Base-by-base conservation (phyloP, 192 early-diverging fungal species). In the Entrophospora sp. region DNA sequence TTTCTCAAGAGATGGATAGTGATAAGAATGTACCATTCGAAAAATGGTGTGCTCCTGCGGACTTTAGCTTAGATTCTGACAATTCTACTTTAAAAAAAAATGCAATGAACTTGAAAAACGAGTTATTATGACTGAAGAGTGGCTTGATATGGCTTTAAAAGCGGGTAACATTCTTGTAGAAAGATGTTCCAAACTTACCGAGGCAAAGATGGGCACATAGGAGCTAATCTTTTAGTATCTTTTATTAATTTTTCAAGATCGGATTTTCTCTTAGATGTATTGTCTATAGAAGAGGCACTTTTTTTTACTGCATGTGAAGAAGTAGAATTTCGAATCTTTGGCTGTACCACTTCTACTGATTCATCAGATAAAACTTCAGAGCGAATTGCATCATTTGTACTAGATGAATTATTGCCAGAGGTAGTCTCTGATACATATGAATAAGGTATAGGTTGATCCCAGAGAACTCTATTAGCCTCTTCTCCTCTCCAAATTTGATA, bases 371-470 rank as follows among this genome's bases (percentile, higher is more conserved):
- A 31, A 31, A 16, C 10, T 44, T 61, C 40, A 13, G 42, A 44
- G 25, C 44, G 42, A 30, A 44, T 61, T 44, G 35, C 34, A 59
- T 55, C 5, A 55, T 59, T 59, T 37, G 35, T 20, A 58, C 5
- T 59, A 37, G n/a, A 31, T 37, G 56, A 1, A 37, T 37, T 37
- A 59, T 6, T 1, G 37, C 5, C 56, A 37, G n/a, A n/a, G 36
- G 3, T 6, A 59, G 37, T 59, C 35, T 38, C 37, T 59, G 56
- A 35, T 59, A 38, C 35, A 35, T 38, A 22, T 37, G 56, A 59
- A 37, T 59, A 10, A 59, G 35, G 56, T 59, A 59, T 38, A 59
- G 56, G 14, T 35, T 59, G 56, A 59, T 59, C 2, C 35, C 31
- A 59, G 35, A 37, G 34, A 10, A 59, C 18, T 35, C 35, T 59